Percentiles rank a stretch among this genome's conserved stretches.
Conservation (phyloP, 1,284 basidiomycete genomes). For the Tetrapyrgos nigripes region DNA sequence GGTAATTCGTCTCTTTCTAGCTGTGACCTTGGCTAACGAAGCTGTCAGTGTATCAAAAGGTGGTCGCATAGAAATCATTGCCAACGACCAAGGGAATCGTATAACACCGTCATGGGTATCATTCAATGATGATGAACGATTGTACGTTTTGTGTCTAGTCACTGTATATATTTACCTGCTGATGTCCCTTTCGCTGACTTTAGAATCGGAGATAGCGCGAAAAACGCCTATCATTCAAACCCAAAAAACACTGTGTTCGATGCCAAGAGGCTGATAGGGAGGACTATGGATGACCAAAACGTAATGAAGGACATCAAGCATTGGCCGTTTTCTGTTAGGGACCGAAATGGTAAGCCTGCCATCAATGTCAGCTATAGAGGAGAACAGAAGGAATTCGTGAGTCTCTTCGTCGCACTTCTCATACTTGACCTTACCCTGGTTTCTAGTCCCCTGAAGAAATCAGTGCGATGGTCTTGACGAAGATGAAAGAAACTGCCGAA, state of each 20-base stretch:
- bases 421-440: conserved; percentile 13
- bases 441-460: conserved; percentile 91
- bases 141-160: conserved; percentile 43
- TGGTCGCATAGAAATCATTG: conserved; percentile 84
- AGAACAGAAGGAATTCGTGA: conserved; percentile 73
- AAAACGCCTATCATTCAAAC: conserved; percentile 68
- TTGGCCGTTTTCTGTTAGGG: conserved; percentile 71
- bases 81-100: conserved; percentile 87
- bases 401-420: conserved; percentile 23
- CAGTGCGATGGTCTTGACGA: conserved; percentile 95
- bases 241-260: conserved; percentile 87
- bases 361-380: conserved; percentile 79
- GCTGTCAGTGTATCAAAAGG: conserved; percentile 72
- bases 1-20: conserved; percentile 33
- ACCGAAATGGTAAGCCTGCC: conserved; percentile 69
- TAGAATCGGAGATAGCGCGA: conserved; percentile 63
- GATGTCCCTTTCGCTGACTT: neutral
- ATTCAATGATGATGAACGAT: conserved; percentile 79
- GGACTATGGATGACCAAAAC: conserved; percentile 68
- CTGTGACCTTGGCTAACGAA: neutral
- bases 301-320: conserved; percentile 72
- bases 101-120: conserved; percentile 85
- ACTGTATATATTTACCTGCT: too few relatives aligned
- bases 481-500: conserved; percentile 99
- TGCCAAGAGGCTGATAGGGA: conserved; percentile 85